Conservation (phyloP, 2,329 filamentous ascomycete species). For the Diaporthe humulicola region DNA sequence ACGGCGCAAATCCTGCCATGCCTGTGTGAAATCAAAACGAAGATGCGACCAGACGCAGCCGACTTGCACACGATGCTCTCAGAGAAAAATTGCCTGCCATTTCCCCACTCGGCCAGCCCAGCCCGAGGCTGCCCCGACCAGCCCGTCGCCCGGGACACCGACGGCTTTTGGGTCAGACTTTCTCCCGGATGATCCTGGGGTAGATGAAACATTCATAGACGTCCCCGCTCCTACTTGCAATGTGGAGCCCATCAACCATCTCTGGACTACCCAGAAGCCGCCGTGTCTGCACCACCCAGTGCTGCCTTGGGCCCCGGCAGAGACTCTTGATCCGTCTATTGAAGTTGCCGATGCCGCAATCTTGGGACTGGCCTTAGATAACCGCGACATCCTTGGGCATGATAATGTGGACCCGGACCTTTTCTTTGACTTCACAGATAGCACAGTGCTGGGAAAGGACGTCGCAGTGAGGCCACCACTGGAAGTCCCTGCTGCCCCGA, state of each 20-base stretch:
- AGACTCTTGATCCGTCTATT: not conserved
- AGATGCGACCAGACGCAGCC: slow-evolving; percentile 67
- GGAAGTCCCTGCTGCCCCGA: not conserved
- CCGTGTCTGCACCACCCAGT: not conserved
- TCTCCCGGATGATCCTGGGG: not conserved
- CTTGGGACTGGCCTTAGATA: not conserved
- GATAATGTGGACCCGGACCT: not conserved
- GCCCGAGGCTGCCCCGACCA: not conserved
- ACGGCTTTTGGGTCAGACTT: not conserved
- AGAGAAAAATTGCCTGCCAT: slow-evolving; percentile 60
- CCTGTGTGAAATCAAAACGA: slow-evolving; percentile 69
- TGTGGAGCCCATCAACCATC: not conserved
- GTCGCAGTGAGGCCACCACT: not conserved
- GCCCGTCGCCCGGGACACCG: not conserved
- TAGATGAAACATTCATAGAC: not conserved
- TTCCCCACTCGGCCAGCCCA: slow-evolving; percentile 53
- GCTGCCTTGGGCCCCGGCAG: not conserved
- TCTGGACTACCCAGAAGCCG: not conserved
- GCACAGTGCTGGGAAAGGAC: not conserved
- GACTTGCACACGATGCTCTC: slow-evolving; percentile 64
- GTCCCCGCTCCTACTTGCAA: not conserved
- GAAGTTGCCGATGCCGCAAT: not conserved
- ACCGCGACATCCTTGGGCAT: not conserved
- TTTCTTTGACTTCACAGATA: not conserved
- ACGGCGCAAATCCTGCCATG: slow-evolving; percentile 68